Percentiles rank a stretch among this genome's conserved stretches.
phyloP scores from a whole-genome alignment of 352 stramenopile genomes.

The Phytophthora quininea region DNA sequence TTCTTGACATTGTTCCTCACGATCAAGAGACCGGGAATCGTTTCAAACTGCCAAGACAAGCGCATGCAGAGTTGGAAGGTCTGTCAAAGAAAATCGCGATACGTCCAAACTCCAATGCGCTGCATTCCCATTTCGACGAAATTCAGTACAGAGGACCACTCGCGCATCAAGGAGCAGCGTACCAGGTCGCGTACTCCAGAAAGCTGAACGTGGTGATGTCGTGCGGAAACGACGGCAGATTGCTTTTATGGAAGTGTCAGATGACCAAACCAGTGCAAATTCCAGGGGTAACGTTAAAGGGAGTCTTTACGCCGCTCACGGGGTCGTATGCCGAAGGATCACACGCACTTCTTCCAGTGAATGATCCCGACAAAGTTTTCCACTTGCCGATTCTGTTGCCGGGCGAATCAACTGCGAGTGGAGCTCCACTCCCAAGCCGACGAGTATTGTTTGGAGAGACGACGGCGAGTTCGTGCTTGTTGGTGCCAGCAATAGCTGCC shows the following conservation, averaged over 20 bases:
- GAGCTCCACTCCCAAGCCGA: conserved; percentile 42
- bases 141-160: conserved; percentile 62
- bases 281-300: conserved; percentile 62
- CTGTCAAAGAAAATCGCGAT: conserved; percentile 54
- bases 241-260: conserved; percentile 66
- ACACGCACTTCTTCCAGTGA: conserved; percentile 41
- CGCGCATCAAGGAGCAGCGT: conserved; percentile 48
- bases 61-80: conserved; percentile 61
- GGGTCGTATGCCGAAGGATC: conserved; percentile 57
- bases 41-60: conserved; percentile 64
- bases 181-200: conserved; percentile 60
- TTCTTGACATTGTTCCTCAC: conserved; percentile 70
- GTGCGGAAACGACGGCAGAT: conserved; percentile 47
- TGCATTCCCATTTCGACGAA: conserved; percentile 49
- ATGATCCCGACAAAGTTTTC: conserved; percentile 45
- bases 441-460: conserved; percentile 61
- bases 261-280: conserved; percentile 57
- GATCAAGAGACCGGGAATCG: conserved; percentile 68
- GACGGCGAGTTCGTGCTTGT: conserved; percentile 59
- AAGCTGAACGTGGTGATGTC: conserved; percentile 65
- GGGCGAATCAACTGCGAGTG: conserved; percentile 27
- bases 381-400: conserved; percentile 43
- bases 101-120: conserved; percentile 48
- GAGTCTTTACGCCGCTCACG: conserved; percentile 59
- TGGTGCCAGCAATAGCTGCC: conserved; percentile 58